Conservation (phyloP, 495 filamentous ascomycete species). For the Trichoderma reesei region DNA sequence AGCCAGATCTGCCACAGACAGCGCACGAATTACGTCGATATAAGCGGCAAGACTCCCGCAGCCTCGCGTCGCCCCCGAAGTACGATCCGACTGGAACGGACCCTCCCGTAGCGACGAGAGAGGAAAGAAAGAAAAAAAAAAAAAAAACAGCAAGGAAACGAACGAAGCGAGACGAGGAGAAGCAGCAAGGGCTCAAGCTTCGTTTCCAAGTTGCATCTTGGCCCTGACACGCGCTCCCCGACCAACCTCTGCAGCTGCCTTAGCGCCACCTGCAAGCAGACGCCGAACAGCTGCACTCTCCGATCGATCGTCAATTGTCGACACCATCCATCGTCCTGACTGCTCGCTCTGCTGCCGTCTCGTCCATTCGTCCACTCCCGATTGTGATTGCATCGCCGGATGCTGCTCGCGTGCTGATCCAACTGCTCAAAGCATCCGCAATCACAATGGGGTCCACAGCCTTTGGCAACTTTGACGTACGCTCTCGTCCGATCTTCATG, state of each 20-base stretch:
- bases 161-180: not conserved
- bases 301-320: not conserved
- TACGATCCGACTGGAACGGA: slow-evolving; percentile 1
- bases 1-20: too few relatives aligned
- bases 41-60: not conserved
- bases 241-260: not conserved
- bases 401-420: slow-evolving; percentile 8
- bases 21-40: not conserved
- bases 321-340: not conserved
- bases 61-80: not conserved
- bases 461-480: slow-evolving; percentile 85
- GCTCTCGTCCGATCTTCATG: slow-evolving; percentile 22
- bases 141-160: not conserved
- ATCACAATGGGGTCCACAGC: slow-evolving; percentile 53
- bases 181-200: not conserved
- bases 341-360: not conserved
- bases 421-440: slow-evolving; percentile 10
- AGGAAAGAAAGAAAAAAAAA: not conserved
- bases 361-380: not conserved
- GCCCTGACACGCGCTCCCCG: not conserved
- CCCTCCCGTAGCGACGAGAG: not conserved
- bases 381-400: slow-evolving; percentile 9
- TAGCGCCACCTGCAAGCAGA: slow-evolving; percentile 6
- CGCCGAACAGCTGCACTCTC: not conserved
- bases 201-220: not conserved